Evolutionary conservation across 2,329 filamentous ascomycete species (phyloP).

Genomic region (Xylariomycetidae sp.): DNA sequence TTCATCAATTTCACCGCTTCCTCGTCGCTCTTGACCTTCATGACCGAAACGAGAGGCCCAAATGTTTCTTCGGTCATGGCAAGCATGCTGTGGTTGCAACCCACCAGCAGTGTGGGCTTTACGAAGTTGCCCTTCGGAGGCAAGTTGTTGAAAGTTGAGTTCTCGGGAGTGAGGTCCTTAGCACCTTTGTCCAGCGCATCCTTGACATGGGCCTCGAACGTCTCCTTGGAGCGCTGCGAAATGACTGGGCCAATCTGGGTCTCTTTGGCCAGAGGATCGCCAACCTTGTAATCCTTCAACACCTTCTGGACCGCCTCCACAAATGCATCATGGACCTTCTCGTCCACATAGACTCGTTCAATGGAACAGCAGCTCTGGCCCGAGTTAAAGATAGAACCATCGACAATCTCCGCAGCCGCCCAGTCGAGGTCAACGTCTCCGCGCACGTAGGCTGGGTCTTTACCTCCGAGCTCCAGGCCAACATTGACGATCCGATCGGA

Average conservation of each 20-base stretch:
- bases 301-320: slow-evolving; percentile 74
- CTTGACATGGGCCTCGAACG: slow-evolving; percentile 71
- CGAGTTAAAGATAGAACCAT: slow-evolving; percentile 95
- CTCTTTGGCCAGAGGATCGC: slow-evolving; percentile 73
- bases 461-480: slow-evolving; percentile 86
- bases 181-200: slow-evolving; percentile 82
- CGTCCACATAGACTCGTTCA: slow-evolving; percentile 86
- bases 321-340: slow-evolving; percentile 77
- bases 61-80: slow-evolving; percentile 96
- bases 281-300: slow-evolving; percentile 73
- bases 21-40: slow-evolving; percentile 74
- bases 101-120: slow-evolving; percentile 73
- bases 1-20: slow-evolving; percentile 88
- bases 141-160: slow-evolving; percentile 66
- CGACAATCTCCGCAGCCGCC: slow-evolving; percentile 91
- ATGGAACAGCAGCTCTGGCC: slow-evolving; percentile 96
- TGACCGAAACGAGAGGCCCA: slow-evolving; percentile 83
- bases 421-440: slow-evolving; percentile 81
- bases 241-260: slow-evolving; percentile 88
- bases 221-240: slow-evolving; percentile 69
- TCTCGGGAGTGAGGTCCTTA: slow-evolving; percentile 75
- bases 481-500: slow-evolving; percentile 79
- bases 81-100: slow-evolving; percentile 74
- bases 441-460: slow-evolving; percentile 87
- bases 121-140: slow-evolving; percentile 83